These are phyloP conservation scores for Phytophthora nicotianae DNA, from an alignment of 352 stramenopile species.

Conservation along the genomic window DNA sequence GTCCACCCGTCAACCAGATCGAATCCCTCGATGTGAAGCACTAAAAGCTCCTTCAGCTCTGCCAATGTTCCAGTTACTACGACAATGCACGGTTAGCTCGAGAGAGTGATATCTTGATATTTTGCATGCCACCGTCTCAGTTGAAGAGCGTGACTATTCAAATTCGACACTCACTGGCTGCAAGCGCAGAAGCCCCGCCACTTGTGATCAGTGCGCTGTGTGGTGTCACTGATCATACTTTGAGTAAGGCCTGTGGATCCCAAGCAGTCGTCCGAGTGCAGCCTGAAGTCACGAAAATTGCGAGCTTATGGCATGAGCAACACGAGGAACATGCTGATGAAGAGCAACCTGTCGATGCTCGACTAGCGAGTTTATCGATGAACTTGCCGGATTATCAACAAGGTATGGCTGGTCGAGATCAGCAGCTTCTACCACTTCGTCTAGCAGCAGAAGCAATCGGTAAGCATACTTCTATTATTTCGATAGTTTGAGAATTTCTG, in stretches of 20 bases:
- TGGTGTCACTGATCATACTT: conserved; percentile 40
- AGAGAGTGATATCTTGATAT: conserved; percentile 62
- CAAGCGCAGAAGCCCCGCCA: conserved; percentile 23
- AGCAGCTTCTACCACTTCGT: conserved; percentile 17
- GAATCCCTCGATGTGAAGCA: conserved; percentile 44
- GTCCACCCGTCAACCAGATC: conserved; percentile 66
- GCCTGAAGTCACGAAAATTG: conserved; percentile 34
- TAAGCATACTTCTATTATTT: conserved; percentile 3
- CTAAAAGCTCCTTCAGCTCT: conserved; percentile 29
- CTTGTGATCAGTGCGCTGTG: conserved; percentile 58
- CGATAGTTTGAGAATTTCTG: not conserved
- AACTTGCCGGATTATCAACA: conserved; percentile 3
- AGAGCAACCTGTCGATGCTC: not conserved
- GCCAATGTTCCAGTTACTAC: conserved; percentile 49
- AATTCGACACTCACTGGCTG: conserved; percentile 56
- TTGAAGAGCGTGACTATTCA: conserved; percentile 74
- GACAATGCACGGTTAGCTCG: conserved; percentile 61
- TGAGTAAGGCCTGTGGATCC: conserved; percentile 56
- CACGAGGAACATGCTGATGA: conserved; percentile 6
- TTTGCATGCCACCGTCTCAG: conserved; percentile 73
- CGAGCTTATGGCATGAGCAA: conserved; percentile 20
- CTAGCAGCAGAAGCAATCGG: conserved; percentile 27
- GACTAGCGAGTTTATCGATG: not conserved
- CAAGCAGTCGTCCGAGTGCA: conserved; percentile 42
- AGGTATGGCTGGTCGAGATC: conserved; percentile 2